Evolutionary conservation across 208 protist genomes (phyloP), one percentile per base, ranked within the genome.

Genomic region (Trichomonas vaginalis): DNA sequence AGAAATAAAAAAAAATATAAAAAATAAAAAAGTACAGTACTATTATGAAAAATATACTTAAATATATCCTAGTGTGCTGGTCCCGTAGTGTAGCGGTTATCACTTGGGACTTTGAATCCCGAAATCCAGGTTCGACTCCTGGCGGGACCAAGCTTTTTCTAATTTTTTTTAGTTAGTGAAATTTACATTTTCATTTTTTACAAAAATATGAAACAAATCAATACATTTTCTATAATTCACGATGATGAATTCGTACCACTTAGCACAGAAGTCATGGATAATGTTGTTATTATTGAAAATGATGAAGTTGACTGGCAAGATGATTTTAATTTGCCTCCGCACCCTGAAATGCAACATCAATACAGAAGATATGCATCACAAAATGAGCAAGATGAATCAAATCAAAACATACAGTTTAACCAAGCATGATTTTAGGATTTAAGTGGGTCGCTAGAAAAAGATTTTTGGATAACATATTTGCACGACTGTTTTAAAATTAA

Each of bases 81-180:
- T 88, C 40, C 82, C 40, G 40, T 88, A 88, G 82, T 88, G 82
- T 88, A 88, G 37, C 82, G 82, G 82, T 47, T 83, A 88, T 88
- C 82, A 88, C 82, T 47, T 88, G 82, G 82, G 82, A 88, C 82
- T 88, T 40, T 88, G 82, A 88, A 88, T 88, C 82, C 82, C 82
- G 82, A 47, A 40, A 88, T 40, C 82, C 82, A 88, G 82, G 82
- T 88, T 88, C 82, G 82, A 88, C 82, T 88, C 82, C 82, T 88
- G 82, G 82, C 40, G 40, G 82, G 40, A 88, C 82, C 82, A 88
- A 4, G n/a, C 23, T 47, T 47, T 88, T 88, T 88, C 37, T 47
- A 48, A 48, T 88, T 83, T 80, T 42, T 6, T 80, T n/a, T n/a
- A n/a, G 15, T 56, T 56, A n/a, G n/a, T n/a, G n/a, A n/a, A n/a